phyloP scores from a whole-genome alignment of 1,284 basidiomycete species.

The Apiotrichum veenhuisii region DNA sequence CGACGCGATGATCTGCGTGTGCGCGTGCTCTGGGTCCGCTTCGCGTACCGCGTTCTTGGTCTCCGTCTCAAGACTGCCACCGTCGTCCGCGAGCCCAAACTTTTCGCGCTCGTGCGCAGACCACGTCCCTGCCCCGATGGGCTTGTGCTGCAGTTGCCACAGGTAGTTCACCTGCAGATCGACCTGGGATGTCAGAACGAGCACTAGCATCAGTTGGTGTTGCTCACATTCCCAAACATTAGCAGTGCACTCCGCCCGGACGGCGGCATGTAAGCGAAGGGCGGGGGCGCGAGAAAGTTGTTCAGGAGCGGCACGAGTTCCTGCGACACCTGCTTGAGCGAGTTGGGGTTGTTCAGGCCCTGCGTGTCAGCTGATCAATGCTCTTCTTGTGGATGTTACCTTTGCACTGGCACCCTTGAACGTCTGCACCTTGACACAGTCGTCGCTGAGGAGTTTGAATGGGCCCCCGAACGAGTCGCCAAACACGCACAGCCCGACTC shows the following conservation, averaged over 20 bases:
- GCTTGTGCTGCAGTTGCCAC: conserved; percentile 43
- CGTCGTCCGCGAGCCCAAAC: background rate
- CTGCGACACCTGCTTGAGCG: conserved; percentile 40
- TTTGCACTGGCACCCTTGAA: conserved; percentile 48
- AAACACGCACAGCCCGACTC: conserved; percentile 31
- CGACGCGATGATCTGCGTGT: conserved; percentile 25
- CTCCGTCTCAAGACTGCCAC: background rate
- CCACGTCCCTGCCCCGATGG: conserved; percentile 29
- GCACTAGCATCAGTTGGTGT: conserved; percentile 2
- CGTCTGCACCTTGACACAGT: conserved; percentile 28
- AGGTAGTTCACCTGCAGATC: conserved; percentile 48
- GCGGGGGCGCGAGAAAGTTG: conserved; percentile 34
- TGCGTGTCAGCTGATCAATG: conserved; percentile 2
- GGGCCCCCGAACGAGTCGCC: conserved; percentile 46
- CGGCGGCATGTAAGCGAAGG: conserved; percentile 35
- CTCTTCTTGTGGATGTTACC: conserved; percentile 12
- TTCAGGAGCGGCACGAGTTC: conserved; percentile 38
- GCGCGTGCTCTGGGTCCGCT: background rate
- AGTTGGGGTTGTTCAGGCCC: conserved; percentile 47
- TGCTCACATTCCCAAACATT: conserved; percentile 41
- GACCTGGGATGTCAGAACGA: conserved; percentile 25
- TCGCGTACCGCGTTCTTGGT: background rate
- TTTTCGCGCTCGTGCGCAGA: conserved; percentile 1
- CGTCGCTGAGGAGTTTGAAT: conserved; percentile 36
- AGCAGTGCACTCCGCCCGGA: conserved; percentile 34